Evolutionary conservation across 2,329 filamentous ascomycete species (phyloP).

Genomic region (Ascochyta koolunga): DNA sequence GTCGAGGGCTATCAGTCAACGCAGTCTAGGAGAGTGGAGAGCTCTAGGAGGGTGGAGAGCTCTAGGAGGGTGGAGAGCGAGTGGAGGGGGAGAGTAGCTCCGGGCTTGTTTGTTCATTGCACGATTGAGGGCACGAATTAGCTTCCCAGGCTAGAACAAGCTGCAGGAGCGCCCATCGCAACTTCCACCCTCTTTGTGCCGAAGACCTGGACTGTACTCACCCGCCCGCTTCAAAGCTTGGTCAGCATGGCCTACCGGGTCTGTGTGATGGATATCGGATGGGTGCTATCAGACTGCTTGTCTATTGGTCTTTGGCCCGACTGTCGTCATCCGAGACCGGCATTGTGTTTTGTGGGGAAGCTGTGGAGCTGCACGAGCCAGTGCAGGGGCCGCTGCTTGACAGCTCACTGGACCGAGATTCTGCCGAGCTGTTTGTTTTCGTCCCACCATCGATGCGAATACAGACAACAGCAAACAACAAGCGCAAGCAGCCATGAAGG

Average conservation of each 20-base stretch:
- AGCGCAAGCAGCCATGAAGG: slow-evolving; percentile 72
- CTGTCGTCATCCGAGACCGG: slow-evolving; percentile 16
- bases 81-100: slow-evolving; percentile 14
- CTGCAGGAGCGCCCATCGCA: slow-evolving; percentile 7
- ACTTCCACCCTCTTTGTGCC: neutral
- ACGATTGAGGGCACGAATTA: slow-evolving; percentile 30
- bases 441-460: slow-evolving; percentile 10
- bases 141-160: slow-evolving; percentile 13
- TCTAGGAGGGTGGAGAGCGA: slow-evolving; percentile 1
- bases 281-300: slow-evolving; percentile 1
- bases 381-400: slow-evolving; percentile 14
- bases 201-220: slow-evolving; percentile 8
- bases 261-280: neutral
- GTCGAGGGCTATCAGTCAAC: slow-evolving; percentile 6
- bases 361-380: slow-evolving; percentile 10
- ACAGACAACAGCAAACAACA: slow-evolving; percentile 6
- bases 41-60: no score
- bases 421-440: slow-evolving; percentile 34
- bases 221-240: neutral
- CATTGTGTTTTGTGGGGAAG: slow-evolving; percentile 15
- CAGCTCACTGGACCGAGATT: slow-evolving; percentile 13
- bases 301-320: slow-evolving; percentile 4
- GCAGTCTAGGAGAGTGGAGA: slow-evolving; percentile 2
- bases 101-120: neutral
- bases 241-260: neutral